Conservation (phyloP, 2,329 filamentous ascomycete species). For the Botryosphaeria agaves region DNA sequence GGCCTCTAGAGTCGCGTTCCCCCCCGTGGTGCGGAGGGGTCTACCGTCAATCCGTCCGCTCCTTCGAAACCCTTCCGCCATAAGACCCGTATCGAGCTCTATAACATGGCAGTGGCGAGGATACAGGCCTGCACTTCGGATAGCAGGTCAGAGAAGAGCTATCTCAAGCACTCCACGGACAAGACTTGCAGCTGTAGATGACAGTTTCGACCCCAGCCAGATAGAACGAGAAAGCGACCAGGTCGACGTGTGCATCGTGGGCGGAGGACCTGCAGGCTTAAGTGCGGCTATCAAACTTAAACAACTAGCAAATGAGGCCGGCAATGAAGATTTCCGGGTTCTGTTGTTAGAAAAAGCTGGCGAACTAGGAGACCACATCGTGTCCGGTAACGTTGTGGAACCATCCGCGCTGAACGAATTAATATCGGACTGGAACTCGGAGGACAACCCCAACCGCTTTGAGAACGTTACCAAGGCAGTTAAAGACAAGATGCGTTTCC, state of each 20-base stretch:
- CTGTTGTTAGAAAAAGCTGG: constrained; percentile 88
- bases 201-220: constrained; percentile 25
- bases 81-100: no score
- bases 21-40: no score
- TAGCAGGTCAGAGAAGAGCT: constrained; percentile 16
- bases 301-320: constrained; percentile 84
- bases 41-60: no score
- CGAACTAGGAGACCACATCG: constrained; percentile 84
- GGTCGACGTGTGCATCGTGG: constrained; percentile 94
- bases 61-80: no score
- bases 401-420: constrained; percentile 78
- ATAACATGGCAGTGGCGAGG: no score
- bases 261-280: constrained; percentile 86
- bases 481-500: constrained; percentile 78
- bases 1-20: no score
- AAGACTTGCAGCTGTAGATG: constrained; percentile 18
- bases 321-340: constrained; percentile 91
- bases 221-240: constrained; percentile 80
- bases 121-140: constrained; percentile 14
- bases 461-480: constrained; percentile 71
- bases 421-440: constrained; percentile 81
- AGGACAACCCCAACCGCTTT: constrained; percentile 78
- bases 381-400: constrained; percentile 91
- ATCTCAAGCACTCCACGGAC: not conserved
- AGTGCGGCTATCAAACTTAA: constrained; percentile 88